These are phyloP conservation scores for Microcyclospora pomicola DNA, from an alignment of 2,329 filamentous ascomycete genomes.

Conservation along the genomic window DNA sequence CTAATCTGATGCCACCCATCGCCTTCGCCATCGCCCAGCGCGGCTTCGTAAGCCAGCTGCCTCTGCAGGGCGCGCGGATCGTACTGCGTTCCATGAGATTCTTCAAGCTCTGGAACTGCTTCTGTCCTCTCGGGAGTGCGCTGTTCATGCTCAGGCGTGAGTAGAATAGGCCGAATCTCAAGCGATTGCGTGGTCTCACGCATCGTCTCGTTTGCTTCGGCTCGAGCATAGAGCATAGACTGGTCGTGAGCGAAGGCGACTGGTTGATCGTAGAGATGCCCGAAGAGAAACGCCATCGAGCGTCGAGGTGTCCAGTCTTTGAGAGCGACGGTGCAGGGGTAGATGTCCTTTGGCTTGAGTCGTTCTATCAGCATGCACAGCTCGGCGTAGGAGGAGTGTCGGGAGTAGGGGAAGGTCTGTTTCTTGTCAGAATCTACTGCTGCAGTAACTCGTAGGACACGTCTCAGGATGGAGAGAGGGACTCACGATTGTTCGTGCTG, in stretches of 20 bases:
- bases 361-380: constrained; percentile 54
- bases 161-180: too few relatives aligned
- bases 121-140: too few relatives aligned
- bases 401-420: constrained; percentile 63
- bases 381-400: constrained; percentile 77
- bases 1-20: constrained; percentile 9
- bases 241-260: constrained; percentile 51
- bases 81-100: background rate
- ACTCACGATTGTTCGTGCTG: too few relatives aligned
- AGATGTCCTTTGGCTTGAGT: constrained; percentile 62
- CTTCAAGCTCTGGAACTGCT: too few relatives aligned
- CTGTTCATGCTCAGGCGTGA: too few relatives aligned
- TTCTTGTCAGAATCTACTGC: constrained; percentile 12
- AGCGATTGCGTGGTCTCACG: too few relatives aligned
- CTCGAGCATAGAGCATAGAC: constrained; percentile 34
- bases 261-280: constrained; percentile 46
- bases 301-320: constrained; percentile 47
- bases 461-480: too few relatives aligned
- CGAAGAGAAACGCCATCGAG: constrained; percentile 59
- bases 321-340: constrained; percentile 61
- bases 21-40: constrained; percentile 4
- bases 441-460: background rate
- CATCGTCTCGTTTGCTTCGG: too few relatives aligned
- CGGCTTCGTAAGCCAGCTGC: constrained; percentile 10
- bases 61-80: constrained; percentile 1